phyloP scores from a whole-genome alignment of 371 early-diverging fungal genomes.

The Blastocladiella emersonii region DNA sequence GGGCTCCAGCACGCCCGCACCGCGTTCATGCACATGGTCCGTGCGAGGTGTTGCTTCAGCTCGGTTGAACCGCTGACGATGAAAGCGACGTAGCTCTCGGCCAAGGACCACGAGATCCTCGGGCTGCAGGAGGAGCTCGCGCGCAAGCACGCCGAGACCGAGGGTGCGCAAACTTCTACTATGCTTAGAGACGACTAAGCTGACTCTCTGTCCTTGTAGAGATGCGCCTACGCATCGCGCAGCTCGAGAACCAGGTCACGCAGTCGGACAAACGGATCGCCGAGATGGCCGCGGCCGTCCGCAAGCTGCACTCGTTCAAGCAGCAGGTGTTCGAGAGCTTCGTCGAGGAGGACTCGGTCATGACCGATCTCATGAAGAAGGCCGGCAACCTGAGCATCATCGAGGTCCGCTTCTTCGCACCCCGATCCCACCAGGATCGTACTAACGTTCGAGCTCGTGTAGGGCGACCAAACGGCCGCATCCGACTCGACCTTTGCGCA shows the following conservation, averaged over 20 bases:
- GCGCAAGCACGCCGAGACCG: slow-evolving; percentile 14
- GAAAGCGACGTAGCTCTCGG: too few relatives aligned
- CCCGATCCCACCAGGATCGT: too few relatives aligned
- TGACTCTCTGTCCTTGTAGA: not conserved
- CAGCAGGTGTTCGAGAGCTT: slow-evolving; percentile 17
- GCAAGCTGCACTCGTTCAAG: slow-evolving; percentile 20
- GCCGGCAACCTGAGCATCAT: too few relatives aligned
- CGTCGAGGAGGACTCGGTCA: slow-evolving; percentile 11
- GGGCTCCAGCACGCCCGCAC: too few relatives aligned
- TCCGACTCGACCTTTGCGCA: too few relatives aligned
- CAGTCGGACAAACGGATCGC: slow-evolving; percentile 13
- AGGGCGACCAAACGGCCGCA: too few relatives aligned
- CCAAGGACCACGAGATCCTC: slow-evolving; percentile 11
- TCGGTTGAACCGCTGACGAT: too few relatives aligned
- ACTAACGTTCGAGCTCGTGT: too few relatives aligned
- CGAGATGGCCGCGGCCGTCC: slow-evolving; percentile 13
- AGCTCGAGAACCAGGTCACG: slow-evolving; percentile 10
- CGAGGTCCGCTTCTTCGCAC: too few relatives aligned
- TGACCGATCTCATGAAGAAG: not conserved
- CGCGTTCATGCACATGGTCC: too few relatives aligned
- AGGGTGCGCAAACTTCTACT: slow-evolving; percentile 6
- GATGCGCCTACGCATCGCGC: slow-evolving; percentile 6
- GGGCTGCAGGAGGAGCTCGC: slow-evolving; percentile 10
- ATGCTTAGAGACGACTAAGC: not conserved
- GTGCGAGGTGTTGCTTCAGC: too few relatives aligned